These are phyloP conservation scores for Aspergillus affinis DNA, from an alignment of 495 filamentous ascomycete species.

Conservation along the genomic window DNA sequence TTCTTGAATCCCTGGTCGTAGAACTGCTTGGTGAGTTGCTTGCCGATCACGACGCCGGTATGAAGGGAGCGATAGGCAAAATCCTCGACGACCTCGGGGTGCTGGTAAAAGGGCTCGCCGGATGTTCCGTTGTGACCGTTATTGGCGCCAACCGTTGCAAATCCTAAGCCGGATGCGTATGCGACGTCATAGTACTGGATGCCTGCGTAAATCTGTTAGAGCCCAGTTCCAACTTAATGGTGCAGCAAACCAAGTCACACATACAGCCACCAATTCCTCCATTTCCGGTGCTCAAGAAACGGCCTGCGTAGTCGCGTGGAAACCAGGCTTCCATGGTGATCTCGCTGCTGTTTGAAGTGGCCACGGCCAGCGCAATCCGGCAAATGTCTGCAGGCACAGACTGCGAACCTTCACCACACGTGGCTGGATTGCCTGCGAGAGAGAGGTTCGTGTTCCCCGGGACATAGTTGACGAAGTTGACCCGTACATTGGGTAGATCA, in stretches of 20 bases:
- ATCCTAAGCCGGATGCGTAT: conserved; percentile 47
- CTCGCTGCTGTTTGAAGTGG: conserved; percentile 52
- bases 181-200: conserved; percentile 48
- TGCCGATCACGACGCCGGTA: conserved; percentile 53
- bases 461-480: conserved; percentile 44
- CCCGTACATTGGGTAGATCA: conserved; percentile 35
- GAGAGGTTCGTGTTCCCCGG: conserved; percentile 48
- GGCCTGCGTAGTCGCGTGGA: conserved; percentile 50
- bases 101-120: conserved; percentile 50
- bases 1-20: conserved; percentile 46
- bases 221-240: neutral
- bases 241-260: conserved; percentile 10
- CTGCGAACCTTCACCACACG: conserved; percentile 43
- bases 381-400: conserved; percentile 50
- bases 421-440: conserved; percentile 45
- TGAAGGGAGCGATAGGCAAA: conserved; percentile 49
- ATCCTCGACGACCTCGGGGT: conserved; percentile 52
- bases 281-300: conserved; percentile 57
- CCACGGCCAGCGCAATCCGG: conserved; percentile 55
- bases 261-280: conserved; percentile 57
- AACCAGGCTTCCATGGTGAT: conserved; percentile 61
- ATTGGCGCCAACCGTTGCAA: conserved; percentile 56
- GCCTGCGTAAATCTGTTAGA: conserved; percentile 22
- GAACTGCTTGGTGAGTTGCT: conserved; percentile 47
- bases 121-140: conserved; percentile 58